These are phyloP conservation scores for Podaxis pistillaris DNA, from an alignment of 768 basidiomycete species.

Conservation along the genomic window DNA sequence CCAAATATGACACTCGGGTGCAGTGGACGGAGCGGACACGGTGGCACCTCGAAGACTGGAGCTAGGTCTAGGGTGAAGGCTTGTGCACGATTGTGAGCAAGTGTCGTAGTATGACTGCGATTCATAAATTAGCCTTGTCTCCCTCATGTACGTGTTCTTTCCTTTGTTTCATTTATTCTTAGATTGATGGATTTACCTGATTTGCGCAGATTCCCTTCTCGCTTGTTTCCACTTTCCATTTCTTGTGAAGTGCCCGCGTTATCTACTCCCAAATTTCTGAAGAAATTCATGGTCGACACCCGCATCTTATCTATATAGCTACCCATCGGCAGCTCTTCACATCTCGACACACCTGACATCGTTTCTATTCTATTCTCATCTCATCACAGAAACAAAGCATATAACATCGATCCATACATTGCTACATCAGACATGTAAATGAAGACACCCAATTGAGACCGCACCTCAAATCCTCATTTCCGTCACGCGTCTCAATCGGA, in stretches of 20 bases:
- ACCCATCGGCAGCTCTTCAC: not conserved
- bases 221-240: not conserved
- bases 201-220: not conserved
- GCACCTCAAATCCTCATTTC: conserved; percentile 7
- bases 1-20: not conserved
- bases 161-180: not conserved
- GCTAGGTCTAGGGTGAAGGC: not conserved
- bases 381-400: not conserved
- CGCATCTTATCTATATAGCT: not conserved
- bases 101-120: not conserved
- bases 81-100: conserved; percentile 12
- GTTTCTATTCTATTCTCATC: not conserved
- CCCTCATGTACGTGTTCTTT: conserved; percentile 8
- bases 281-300: not conserved
- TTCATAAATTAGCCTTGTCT: not conserved
- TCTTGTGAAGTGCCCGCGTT: not conserved
- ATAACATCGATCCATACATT: not conserved
- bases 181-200: not conserved
- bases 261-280: not conserved
- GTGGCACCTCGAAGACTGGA: not conserved
- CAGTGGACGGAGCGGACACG: not conserved
- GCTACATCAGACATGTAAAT: conserved; percentile 1
- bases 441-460: not conserved
- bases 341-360: conserved; percentile 1
- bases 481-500: not conserved